phyloP scores from a whole-genome alignment of 192 early-diverging fungal genomes.

The Coemansia sp. region DNA sequence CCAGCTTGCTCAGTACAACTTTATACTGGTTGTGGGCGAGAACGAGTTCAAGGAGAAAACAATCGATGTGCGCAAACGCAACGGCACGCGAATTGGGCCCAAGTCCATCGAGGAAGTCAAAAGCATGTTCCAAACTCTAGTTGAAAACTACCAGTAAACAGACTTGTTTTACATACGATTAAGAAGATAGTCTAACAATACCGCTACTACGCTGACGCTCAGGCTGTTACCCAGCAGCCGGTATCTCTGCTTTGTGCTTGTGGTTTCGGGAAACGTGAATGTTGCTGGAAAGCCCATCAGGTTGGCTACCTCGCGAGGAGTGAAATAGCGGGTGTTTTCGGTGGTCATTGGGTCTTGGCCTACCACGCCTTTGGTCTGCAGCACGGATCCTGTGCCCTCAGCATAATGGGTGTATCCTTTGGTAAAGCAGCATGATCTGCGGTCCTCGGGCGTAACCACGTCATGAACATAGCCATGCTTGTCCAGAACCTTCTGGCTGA shows the following conservation, averaged over 20 bases:
- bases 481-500: constrained; percentile 34
- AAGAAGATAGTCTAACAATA: constrained; percentile 71
- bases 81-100: constrained; percentile 60
- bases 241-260: constrained; percentile 73
- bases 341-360: constrained; percentile 30
- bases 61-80: constrained; percentile 70
- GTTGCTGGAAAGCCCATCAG: constrained; percentile 76
- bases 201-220: constrained; percentile 76
- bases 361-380: constrained; percentile 20
- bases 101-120: constrained; percentile 61
- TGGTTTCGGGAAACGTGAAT: constrained; percentile 70
- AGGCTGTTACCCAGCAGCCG: constrained; percentile 89
- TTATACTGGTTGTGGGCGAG: constrained; percentile 81
- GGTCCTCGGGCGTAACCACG: constrained; percentile 62
- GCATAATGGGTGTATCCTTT: constrained; percentile 73
- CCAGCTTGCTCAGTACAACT: constrained; percentile 82
- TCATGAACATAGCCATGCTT: constrained; percentile 54
- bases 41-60: constrained; percentile 67
- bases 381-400: constrained; percentile 43
- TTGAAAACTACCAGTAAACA: constrained; percentile 42
- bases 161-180: constrained; percentile 34
- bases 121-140: constrained; percentile 58
- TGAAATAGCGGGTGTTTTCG: constrained; percentile 53
- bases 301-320: constrained; percentile 65
- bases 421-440: constrained; percentile 76